Conservation (phyloP, 169 alveolate species). For the Eimeria nieschulzi region DNA sequence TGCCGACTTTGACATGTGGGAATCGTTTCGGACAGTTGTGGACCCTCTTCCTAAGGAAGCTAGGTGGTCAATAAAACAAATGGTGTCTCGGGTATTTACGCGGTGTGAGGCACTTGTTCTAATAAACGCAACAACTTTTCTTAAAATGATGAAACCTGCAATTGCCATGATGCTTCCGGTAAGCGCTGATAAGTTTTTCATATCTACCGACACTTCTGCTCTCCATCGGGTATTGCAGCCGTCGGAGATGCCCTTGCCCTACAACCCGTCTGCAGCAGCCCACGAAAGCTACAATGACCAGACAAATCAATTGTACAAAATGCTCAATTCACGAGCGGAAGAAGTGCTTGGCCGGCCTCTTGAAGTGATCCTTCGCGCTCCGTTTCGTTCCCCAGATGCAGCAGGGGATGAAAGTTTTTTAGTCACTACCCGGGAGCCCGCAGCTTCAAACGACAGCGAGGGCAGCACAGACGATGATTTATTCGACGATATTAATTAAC, state of each 20-base stretch:
- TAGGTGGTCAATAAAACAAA: neutral
- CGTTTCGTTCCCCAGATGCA: too few relatives aligned
- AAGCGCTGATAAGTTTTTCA: conserved; percentile 12
- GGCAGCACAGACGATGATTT: neutral
- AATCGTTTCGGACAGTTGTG: neutral
- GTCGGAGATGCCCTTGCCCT: conserved; percentile 25
- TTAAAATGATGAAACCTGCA: neutral
- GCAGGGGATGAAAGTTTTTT: too few relatives aligned
- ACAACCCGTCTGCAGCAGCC: conserved; percentile 9
- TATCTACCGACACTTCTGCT: conserved; percentile 35
- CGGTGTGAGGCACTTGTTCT: conserved; percentile 47
- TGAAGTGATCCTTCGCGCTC: neutral
- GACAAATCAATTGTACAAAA: neutral
- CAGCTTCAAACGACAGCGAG: neutral
- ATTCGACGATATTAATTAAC: conserved; percentile 3
- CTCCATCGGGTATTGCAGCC: neutral
- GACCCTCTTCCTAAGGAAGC: neutral
- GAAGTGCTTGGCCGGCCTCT: conserved; percentile 40
- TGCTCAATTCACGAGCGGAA: conserved; percentile 15
- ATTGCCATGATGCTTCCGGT: conserved; percentile 30
- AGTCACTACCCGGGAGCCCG: too few relatives aligned
- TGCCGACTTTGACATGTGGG: conserved; percentile 11
- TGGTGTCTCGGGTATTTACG: conserved; percentile 22
- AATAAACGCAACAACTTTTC: conserved; percentile 4
- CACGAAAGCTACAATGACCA: neutral